Evolutionary conservation across 495 filamentous ascomycete genomes (phyloP).

Genomic region (Sordaria brevicollis): DNA sequence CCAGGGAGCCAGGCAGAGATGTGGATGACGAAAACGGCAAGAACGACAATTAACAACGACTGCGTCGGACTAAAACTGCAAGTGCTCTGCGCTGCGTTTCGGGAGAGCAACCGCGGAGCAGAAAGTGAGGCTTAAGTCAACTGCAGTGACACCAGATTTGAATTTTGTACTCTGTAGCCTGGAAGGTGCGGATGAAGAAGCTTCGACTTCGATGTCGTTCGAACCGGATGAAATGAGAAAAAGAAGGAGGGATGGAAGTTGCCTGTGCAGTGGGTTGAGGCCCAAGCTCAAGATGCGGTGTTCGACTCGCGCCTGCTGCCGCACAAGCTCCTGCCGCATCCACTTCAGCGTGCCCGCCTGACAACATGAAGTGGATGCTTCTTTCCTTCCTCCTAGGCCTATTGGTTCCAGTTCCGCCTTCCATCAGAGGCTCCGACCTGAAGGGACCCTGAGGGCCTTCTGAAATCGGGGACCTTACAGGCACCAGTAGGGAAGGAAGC

Average conservation of each 20-base stretch:
- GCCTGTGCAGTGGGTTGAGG: not conserved
- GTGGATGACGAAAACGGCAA: not conserved
- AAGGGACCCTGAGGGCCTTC: not conserved
- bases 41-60: not conserved
- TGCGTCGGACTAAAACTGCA: not conserved
- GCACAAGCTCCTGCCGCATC: not conserved
- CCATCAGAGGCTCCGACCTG: not conserved
- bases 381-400: no score
- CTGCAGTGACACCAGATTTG: not conserved
- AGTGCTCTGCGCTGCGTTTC: not conserved
- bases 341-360: not conserved
- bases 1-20: not conserved
- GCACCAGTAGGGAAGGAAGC: not conserved
- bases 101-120: not conserved
- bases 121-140: not conserved
- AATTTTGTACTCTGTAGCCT: not conserved
- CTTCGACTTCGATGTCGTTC: not conserved
- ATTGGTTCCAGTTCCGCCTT: not conserved
- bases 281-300: not conserved
- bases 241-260: no score
- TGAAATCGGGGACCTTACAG: not conserved
- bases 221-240: not conserved
- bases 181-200: not conserved
- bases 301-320: not conserved
- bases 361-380: not conserved